phyloP scores from a whole-genome alignment of 2,329 filamentous ascomycete species.

The Fusarium tjaetaba region DNA sequence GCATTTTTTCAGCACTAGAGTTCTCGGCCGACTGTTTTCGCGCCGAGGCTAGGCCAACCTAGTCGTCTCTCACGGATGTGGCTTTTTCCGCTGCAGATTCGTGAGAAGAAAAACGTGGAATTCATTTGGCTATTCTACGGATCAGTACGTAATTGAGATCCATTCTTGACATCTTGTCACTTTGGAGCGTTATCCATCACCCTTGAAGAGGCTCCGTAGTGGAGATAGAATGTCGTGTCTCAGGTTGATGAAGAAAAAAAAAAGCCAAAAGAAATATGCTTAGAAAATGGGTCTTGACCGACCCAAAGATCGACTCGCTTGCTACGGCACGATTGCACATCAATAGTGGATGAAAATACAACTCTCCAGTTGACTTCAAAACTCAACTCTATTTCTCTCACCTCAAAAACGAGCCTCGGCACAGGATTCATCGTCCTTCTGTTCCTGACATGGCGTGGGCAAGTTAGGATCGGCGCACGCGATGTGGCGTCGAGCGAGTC shows the following conservation, averaged over 20 bases:
- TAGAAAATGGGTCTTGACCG: slow-evolving; percentile 8
- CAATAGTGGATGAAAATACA: slow-evolving; percentile 8
- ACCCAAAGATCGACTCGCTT: slow-evolving; percentile 7
- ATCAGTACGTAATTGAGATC: background rate
- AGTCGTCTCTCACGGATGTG: background rate
- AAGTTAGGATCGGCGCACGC: background rate
- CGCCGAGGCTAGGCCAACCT: background rate
- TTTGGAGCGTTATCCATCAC: background rate
- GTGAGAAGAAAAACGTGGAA: background rate
- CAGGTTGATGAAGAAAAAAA: background rate
- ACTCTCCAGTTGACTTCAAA: background rate
- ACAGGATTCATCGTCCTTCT: background rate
- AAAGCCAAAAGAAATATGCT: background rate
- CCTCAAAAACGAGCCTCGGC: background rate
- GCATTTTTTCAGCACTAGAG: background rate
- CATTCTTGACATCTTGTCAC: background rate
- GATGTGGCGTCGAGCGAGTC: slow-evolving; percentile 10
- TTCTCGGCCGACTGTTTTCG: background rate
- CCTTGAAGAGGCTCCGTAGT: background rate
- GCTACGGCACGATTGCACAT: background rate
- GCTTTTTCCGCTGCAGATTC: background rate
- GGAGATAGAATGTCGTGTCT: background rate
- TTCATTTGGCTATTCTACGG: background rate
- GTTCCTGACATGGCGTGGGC: background rate
- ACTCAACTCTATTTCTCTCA: background rate